A percentile compares a stretch with the other conserved stretches of the same genome.
phyloP scores from a whole-genome alignment of 148 eudicot species.

The Camellia lanceoleosa region DNA sequence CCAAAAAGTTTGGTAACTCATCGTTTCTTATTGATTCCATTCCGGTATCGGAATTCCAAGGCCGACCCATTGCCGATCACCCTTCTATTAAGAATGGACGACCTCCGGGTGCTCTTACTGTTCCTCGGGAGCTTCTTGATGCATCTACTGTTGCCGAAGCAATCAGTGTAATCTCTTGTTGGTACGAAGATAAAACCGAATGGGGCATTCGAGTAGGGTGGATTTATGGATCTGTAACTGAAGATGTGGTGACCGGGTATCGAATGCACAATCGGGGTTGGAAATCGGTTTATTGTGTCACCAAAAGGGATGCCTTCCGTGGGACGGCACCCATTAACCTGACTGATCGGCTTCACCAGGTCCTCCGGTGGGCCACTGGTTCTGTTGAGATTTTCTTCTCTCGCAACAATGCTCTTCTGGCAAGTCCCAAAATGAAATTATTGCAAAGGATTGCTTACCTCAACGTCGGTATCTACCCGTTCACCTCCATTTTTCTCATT shows the following conservation, averaged over 20 bases:
- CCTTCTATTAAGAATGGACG: conserved; percentile 83
- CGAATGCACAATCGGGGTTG: conserved; percentile 96
- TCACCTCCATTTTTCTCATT: conserved; percentile 84
- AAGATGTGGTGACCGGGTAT: conserved; percentile 91
- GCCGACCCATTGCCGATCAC: conserved; percentile 89
- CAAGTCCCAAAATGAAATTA: conserved; percentile 70
- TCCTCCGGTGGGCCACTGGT: conserved; percentile 96
- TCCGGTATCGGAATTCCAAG: conserved; percentile 89
- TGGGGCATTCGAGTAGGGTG: conserved; percentile 93
- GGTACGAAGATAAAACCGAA: conserved; percentile 93
- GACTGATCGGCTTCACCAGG: conserved; percentile 93
- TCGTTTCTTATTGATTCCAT: conserved; percentile 71
- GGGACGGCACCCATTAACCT: conserved; percentile 92
- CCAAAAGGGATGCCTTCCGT: conserved; percentile 94
- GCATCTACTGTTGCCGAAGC: conserved; percentile 95
- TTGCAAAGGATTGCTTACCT: conserved; percentile 82
- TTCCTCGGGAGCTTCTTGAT: conserved; percentile 81
- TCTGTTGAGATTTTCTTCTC: conserved; percentile 97
- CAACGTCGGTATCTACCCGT: conserved; percentile 90
- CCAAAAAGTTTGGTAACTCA: conserved; percentile 84
- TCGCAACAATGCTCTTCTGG: conserved; percentile 76
- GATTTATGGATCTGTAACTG: conserved; percentile 97
- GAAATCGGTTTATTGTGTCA: conserved; percentile 86
- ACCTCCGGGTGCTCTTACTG: conserved; percentile 81
- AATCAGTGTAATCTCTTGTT: conserved; percentile 80